Evolutionary conservation across 1,139 yeast genomes (phyloP), one percentile per base, ranked within the genome.

Genomic region (Suhomyces wounanorum): DNA sequence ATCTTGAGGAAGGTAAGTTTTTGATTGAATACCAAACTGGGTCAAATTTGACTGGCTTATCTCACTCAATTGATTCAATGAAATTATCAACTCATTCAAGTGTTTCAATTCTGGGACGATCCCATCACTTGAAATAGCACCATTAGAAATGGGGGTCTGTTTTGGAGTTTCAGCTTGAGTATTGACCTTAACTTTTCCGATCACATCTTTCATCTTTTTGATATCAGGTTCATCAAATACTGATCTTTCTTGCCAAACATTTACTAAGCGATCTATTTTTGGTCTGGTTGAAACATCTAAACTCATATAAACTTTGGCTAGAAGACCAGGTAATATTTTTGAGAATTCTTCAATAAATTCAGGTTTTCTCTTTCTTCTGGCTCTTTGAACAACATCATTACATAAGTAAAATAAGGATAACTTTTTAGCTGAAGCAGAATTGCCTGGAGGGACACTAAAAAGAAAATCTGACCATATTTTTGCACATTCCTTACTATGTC

Each of bases 321-420:
- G 58, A 0, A 76, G 75, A 2, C 45, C 43, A 0, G 82, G 81
- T 43, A 81, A 68, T 2, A 79, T 81, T 2, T 63, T 62, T 7
- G 80, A 78, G 67, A 88, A 89, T 4, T 84, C 86, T 5, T 67
- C 68, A 8, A 85, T 70, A 57, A 86, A 86, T 50, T 84, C 89
- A 1, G 69, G 70, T 60, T 81, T 83, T 56, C 80, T 76, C 60
- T 84, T 83, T 43, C 87, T 85, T 50, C 86, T 77, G 2, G 94
- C 84, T 62, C 88, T 89, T 66, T 90, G 97, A 0, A 89, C 87
- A 25, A 90, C 87, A 60, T 90, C 97, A 64, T 90, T 90, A 50
- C 89, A 87, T 18, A 90, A 74, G 60, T 90, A 89, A 33, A 90
- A 74, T 49, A 87, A 66, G 1, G 86, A 77, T 48, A 90, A 74